Percentiles rank a stretch among this genome's conserved stretches.
phyloP scores from a whole-genome alignment of 176 grass and related monocot species.

The Oryza glumipatula region DNA sequence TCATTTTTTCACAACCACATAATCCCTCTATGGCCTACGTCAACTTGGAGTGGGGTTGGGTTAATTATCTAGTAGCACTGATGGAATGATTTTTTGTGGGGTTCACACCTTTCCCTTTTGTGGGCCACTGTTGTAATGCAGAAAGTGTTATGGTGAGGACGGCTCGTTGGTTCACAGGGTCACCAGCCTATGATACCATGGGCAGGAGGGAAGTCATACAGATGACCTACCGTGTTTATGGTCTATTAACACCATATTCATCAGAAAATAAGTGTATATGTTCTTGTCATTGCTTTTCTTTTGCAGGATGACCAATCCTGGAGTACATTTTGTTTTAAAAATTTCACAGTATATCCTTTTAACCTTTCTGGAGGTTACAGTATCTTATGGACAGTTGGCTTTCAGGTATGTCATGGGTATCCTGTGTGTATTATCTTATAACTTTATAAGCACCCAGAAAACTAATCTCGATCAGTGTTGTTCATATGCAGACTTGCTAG shows the following conservation, averaged over 20 bases:
- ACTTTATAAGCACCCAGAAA: neutral
- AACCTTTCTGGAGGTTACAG: neutral
- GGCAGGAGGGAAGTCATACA: conserved; percentile 19
- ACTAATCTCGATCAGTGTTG: neutral
- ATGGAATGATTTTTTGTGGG: conserved; percentile 32
- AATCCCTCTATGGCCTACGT: conserved; percentile 31
- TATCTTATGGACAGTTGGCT: neutral
- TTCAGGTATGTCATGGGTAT: conserved; percentile 28
- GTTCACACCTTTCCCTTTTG: conserved; percentile 21
- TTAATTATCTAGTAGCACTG: conserved; percentile 24
- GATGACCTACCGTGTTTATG: neutral
- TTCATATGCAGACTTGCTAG: neutral
- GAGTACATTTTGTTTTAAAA: neutral
- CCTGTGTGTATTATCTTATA: neutral
- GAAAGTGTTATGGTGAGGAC: conserved; percentile 24
- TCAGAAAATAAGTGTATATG: neutral
- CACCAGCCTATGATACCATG: neutral
- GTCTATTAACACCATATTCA: too few relatives aligned
- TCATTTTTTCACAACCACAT: conserved; percentile 30
- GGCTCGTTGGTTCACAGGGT: conserved; percentile 3
- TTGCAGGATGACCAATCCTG: neutral
- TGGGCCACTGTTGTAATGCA: conserved; percentile 34
- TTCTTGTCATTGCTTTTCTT: neutral
- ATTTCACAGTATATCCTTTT: neutral
- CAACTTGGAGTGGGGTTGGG: conserved; percentile 46